Base-by-base conservation (phyloP, 1,284 basidiomycete species). In the Puccinia triticina region DNA sequence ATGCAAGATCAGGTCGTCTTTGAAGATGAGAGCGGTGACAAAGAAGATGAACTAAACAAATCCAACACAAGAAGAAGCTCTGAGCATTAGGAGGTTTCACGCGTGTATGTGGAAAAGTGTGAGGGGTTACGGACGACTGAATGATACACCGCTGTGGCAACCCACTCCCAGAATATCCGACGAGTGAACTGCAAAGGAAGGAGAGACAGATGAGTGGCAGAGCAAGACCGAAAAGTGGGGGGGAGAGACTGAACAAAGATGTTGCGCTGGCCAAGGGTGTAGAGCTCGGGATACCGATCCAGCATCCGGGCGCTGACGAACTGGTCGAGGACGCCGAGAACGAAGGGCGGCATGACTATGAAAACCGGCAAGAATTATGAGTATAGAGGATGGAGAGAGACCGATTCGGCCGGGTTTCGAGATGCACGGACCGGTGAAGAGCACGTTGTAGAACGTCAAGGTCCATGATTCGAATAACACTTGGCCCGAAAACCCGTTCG, bases 391-490 rank as follows among this genome's bases (percentile, higher is more conserved):
- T 67, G 64, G 32, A 32, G 29, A 21, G 43, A 14, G 0, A 21
- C 29, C n/a, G n/a, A 8, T 26, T 48, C 7, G 67, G 12, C 55
- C 18, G 53, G 53, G 32, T 32, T 11, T 23, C 4, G 32, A 14
- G 12, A 12, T 32, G 11, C 23, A 72, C 55, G 50, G 2, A 82
- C 80, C 80, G 29, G 87, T 87, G 72, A 87, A 87, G 69, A 87
- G 83, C 75, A 87, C 87, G 72, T 87, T 87, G 85, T 87, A 87
- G 84, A 88, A 88, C 21, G 88, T 96, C 86, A 99, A 91, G 7
- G 96, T 97, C 97, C 97, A 99, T 29, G 95, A 97, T 88, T 99
- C 97, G 87, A 96, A 97, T 72, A 95, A 93, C 84, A 98, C 96
- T 88, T 99, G 96, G 29, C 96, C 97, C 1, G 96, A 98, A 88